Conservation (phyloP, 208 protist species). For the Porcisia deanei region DNA sequence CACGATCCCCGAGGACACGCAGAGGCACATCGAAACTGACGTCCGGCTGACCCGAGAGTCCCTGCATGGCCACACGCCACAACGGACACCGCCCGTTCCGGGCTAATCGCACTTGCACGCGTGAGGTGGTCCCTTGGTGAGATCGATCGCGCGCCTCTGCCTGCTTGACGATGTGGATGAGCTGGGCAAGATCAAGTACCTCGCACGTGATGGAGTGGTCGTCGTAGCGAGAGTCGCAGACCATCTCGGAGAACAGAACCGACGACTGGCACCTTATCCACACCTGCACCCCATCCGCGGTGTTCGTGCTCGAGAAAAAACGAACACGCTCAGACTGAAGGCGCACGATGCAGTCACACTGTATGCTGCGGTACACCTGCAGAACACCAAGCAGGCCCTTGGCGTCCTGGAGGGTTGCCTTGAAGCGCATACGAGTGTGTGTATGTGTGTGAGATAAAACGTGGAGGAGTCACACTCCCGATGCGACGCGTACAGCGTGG, state of each 20-base stretch:
- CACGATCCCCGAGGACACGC: slow-evolving; percentile 58
- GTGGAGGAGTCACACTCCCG: background rate
- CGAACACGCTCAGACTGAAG: slow-evolving; percentile 61
- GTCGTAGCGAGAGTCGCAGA: slow-evolving; percentile 58
- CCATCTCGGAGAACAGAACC: slow-evolving; percentile 70
- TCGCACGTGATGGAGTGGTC: slow-evolving; percentile 83
- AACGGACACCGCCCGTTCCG: slow-evolving; percentile 31
- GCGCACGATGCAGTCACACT: slow-evolving; percentile 60
- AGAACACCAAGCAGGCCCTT: slow-evolving; percentile 52
- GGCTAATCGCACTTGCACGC: slow-evolving; percentile 60
- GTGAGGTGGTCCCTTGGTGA: slow-evolving; percentile 20
- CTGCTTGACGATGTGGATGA: slow-evolving; percentile 70
- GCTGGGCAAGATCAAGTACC: slow-evolving; percentile 58
- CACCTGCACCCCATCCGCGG: slow-evolving; percentile 69
- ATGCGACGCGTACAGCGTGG: background rate
- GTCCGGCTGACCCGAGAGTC: slow-evolving; percentile 42
- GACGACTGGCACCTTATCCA: slow-evolving; percentile 68
- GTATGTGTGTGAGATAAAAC: background rate
- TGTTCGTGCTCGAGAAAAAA: slow-evolving; percentile 66
- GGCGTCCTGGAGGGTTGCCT: slow-evolving; percentile 64
- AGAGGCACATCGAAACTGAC: slow-evolving; percentile 82
- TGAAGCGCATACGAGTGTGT: slow-evolving; percentile 63
- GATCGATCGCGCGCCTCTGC: slow-evolving; percentile 46
- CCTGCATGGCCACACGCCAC: slow-evolving; percentile 41
- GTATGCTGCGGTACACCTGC: slow-evolving; percentile 66